Percentiles rank a stretch among this genome's conserved stretches.
These are phyloP conservation scores for Beauveria australis DNA, from an alignment of 2,329 filamentous ascomycete genomes.

Conservation along the genomic window DNA sequence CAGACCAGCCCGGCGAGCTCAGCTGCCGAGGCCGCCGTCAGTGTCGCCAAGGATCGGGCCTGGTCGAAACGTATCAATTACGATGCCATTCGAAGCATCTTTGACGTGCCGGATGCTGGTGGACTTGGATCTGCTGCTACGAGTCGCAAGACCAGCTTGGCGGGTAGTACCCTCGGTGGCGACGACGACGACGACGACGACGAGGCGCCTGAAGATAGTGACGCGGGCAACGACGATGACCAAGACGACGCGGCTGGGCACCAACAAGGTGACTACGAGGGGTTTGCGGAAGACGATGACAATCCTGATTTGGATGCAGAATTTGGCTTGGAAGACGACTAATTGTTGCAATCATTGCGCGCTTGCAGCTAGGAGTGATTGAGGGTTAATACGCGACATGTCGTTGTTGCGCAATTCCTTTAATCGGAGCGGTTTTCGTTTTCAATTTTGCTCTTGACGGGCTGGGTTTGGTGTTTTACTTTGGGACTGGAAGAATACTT, in stretches of 20 bases:
- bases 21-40: constrained; percentile 60
- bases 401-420: too few relatives aligned
- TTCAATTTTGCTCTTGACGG: neutral
- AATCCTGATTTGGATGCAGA: constrained; percentile 29
- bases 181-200: constrained; percentile 27
- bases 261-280: constrained; percentile 19
- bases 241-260: constrained; percentile 22
- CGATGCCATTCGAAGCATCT: constrained; percentile 50
- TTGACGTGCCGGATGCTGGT: constrained; percentile 36
- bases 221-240: constrained; percentile 28
- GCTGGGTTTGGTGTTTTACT: neutral
- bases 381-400: too few relatives aligned
- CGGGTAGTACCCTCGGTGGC: constrained; percentile 27
- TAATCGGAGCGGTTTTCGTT: neutral
- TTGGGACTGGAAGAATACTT: neutral
- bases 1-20: constrained; percentile 58
- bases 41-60: constrained; percentile 58
- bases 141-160: constrained; percentile 34
- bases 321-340: constrained; percentile 25
- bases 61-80: constrained; percentile 74
- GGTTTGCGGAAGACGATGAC: constrained; percentile 29
- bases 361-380: too few relatives aligned
- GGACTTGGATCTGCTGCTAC: constrained; percentile 43
- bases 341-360: neutral
- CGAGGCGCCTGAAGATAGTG: constrained; percentile 27